Evolutionary conservation across 176 grass and related monocot species (phyloP).

Genomic region (Paspalum notatum): DNA sequence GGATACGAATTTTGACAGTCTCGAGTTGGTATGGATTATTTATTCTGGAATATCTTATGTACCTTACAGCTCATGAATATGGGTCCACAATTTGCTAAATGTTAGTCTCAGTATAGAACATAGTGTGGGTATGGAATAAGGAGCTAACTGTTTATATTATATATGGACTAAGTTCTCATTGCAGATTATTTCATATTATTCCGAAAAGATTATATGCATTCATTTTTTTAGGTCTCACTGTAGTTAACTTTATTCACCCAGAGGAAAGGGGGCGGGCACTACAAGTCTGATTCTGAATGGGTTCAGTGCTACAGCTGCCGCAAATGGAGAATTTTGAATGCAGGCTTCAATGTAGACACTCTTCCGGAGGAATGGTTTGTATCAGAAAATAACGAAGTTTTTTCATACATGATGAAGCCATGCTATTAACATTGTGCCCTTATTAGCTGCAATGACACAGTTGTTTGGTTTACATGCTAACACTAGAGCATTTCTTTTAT

Average conservation of each 20-base stretch:
- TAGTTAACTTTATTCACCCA: constrained; percentile 44
- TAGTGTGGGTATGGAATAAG: background rate
- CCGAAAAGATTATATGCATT: constrained; percentile 10
- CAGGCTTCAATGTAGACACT: constrained; percentile 47
- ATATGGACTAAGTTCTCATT: background rate
- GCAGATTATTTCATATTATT: background rate
- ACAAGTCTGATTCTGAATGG: constrained; percentile 79
- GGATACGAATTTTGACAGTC: constrained; percentile 66
- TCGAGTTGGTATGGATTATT: constrained; percentile 65
- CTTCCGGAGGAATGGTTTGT: constrained; percentile 74
- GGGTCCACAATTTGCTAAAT: constrained; percentile 18
- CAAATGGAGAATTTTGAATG: constrained; percentile 79
- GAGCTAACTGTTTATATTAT: constrained; percentile 3
- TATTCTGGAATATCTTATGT: constrained; percentile 4
- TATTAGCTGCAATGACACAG: background rate
- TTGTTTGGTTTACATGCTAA: background rate
- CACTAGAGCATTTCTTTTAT: background rate
- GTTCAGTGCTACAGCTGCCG: constrained; percentile 84
- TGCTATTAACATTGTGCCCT: background rate
- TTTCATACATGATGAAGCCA: background rate
- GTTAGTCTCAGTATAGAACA: background rate
- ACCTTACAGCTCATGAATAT: constrained; percentile 12
- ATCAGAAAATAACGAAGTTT: constrained; percentile 34
- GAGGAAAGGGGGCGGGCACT: constrained; percentile 49
- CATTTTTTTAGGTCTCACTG: constrained; percentile 28